These are phyloP conservation scores for Debaryomyces sp. DNA, from an alignment of 1,139 yeast genomes.

Conservation along the genomic window DNA sequence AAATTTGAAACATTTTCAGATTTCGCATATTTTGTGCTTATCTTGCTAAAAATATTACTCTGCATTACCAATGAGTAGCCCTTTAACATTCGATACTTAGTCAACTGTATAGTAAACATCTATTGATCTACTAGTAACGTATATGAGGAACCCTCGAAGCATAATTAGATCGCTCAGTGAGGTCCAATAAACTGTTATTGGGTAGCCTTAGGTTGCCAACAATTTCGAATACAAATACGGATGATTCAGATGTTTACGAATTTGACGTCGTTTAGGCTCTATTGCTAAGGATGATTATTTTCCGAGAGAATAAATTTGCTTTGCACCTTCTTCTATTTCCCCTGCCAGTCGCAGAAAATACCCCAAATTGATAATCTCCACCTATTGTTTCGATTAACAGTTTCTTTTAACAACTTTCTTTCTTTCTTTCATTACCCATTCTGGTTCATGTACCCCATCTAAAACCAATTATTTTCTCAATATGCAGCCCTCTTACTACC, in stretches of 20 bases:
- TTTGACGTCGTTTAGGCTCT: not conserved
- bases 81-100: too few species aligned
- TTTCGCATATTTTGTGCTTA: not conserved
- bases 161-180: too few species aligned
- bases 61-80: not conserved
- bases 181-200: not conserved
- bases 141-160: too few species aligned
- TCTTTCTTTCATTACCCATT: not conserved
- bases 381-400: not conserved
- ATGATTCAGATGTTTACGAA: not conserved
- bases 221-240: not conserved
- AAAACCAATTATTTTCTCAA: not conserved
- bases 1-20: not conserved
- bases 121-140: too few species aligned
- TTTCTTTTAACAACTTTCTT: not conserved
- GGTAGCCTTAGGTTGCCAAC: not conserved
- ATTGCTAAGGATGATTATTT: not conserved
- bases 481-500: too few species aligned
- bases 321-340: not conserved
- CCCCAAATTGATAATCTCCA: not conserved
- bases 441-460: not conserved
- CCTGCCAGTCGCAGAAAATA: not conserved
- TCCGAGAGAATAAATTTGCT: not conserved
- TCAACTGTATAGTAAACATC: too few species aligned
- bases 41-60: not conserved